Evolutionary conservation across 805 yeast genomes (phyloP), one percentile per base, ranked within the genome.

Genomic region (Phaffomyces thermotolerans): DNA sequence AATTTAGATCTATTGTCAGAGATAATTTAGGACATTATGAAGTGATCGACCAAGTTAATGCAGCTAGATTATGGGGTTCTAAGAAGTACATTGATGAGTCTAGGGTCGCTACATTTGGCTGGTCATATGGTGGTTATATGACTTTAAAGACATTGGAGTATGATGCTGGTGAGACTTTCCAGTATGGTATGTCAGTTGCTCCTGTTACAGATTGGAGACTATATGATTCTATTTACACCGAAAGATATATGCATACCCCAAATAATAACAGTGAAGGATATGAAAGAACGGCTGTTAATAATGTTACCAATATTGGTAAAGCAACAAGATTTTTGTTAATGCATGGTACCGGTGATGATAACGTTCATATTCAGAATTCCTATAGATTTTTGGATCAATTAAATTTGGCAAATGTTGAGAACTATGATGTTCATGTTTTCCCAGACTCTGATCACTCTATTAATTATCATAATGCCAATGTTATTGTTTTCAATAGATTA

Each of bases 321-420:
- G 74, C 72, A 9, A 72, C 72, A 38, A 71, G 98, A 56, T 88
- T 93, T 57, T 64, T 93, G 48, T 60, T 93, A 32, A 87, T 91
- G 87, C 99, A 91, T 59, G 99, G 99, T 1, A 81, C 96, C 0
- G 96, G 96, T 5, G 99, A 93, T 65, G 99, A 93, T 63, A 93
- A 93, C 55, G 99, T 93, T 37, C 98, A 93, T 65, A 78, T 90
- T 64, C 99, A 93, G 61, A 87, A 93, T 66, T 76, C 91, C 36
- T 70, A 88, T 47, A 79, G 81, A 59, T 67, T 93, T 33, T 58
- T 93, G 37, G 98, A 93, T 64, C 66, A 75, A 52, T 70, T 91
- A 43, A 82, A 90, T 55, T 54, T 80, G 43, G 75, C 70, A n/a
- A 75, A 73, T 3, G 76, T 89, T n/a, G 95, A 86, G 57, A 93